phyloP scores from a whole-genome alignment of 176 grass and related monocot genomes.

The Raddia guianensis region DNA sequence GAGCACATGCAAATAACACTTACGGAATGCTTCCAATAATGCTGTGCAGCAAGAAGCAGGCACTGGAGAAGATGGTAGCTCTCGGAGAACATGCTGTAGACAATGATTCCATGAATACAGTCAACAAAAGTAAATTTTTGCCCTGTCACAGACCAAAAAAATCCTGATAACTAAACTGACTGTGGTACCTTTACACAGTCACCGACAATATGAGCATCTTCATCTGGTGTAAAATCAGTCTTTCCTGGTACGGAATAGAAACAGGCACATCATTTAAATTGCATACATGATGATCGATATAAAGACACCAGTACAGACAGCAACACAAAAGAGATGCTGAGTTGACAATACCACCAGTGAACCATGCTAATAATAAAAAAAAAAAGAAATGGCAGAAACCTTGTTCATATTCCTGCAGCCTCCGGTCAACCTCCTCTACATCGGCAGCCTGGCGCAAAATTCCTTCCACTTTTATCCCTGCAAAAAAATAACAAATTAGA shows the following conservation, averaged over 20 bases:
- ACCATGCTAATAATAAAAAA: conserved; percentile 31
- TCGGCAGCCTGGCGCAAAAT: conserved; percentile 97
- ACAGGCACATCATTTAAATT: conserved; percentile 26
- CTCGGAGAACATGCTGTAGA: conserved; percentile 89
- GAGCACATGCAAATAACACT: conserved; percentile 32
- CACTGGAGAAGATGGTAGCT: conserved; percentile 96
- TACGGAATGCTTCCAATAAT: conserved; percentile 96
- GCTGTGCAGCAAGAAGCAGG: conserved; percentile 94
- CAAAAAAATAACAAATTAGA: conserved; percentile 45
- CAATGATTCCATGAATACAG: conserved; percentile 19
- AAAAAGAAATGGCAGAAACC: conserved; percentile 56
- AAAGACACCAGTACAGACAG: conserved; percentile 15
- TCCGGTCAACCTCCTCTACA: conserved; percentile 94
- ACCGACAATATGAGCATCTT: conserved; percentile 95
- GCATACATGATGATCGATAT: conserved; percentile 26
- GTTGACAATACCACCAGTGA: conserved; percentile 19
- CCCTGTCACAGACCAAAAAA: not conserved
- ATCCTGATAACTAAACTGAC: conserved; percentile 14
- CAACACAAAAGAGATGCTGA: conserved; percentile 12
- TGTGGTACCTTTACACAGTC: conserved; percentile 93
- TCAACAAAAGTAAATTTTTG: conserved; percentile 23
- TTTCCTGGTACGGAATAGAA: conserved; percentile 71
- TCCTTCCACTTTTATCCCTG: conserved; percentile 95
- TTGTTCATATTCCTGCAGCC: conserved; percentile 95
- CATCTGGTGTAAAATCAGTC: conserved; percentile 77